Percentiles rank a stretch among this genome's conserved stretches.
Conservation (phyloP, 1,139 yeast genomes). For the Pichia sorboxylosa region DNA sequence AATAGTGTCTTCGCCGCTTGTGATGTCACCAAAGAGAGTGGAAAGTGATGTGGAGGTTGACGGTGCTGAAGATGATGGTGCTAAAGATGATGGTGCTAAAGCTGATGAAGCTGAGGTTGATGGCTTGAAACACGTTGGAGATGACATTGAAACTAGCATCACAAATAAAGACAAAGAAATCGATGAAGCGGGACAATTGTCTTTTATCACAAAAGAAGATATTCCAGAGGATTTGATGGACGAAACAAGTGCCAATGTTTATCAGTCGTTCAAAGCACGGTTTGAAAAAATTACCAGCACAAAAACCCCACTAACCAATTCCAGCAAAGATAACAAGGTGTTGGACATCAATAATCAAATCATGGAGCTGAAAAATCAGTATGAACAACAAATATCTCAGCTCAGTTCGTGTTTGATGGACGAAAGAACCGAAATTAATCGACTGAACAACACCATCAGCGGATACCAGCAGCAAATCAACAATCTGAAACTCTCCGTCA, state of each 20-base stretch:
- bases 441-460: constrained; percentile 5
- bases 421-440: constrained; percentile 1
- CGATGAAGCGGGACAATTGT: not conserved
- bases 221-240: not conserved
- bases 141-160: not conserved
- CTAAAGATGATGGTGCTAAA: not conserved
- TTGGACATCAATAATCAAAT: not conserved
- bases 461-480: constrained; percentile 5
- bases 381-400: constrained; percentile 3
- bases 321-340: not conserved
- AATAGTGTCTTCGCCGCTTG: constrained; percentile 2
- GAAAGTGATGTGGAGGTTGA: not conserved
- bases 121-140: not conserved
- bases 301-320: too few species aligned
- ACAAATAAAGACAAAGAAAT: too few species aligned
- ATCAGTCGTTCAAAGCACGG: not conserved
- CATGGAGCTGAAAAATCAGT: constrained; percentile 3
- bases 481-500: constrained; percentile 7
- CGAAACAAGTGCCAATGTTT: not conserved
- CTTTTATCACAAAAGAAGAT: not conserved
- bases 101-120: not conserved
- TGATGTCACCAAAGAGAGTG: not conserved
- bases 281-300: not conserved
- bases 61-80: not conserved
- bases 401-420: constrained; percentile 1